Percentiles rank a stretch among this genome's conserved stretches.
Evolutionary conservation across 805 yeast genomes (phyloP).

Genomic region (Pichia nakasei): DNA sequence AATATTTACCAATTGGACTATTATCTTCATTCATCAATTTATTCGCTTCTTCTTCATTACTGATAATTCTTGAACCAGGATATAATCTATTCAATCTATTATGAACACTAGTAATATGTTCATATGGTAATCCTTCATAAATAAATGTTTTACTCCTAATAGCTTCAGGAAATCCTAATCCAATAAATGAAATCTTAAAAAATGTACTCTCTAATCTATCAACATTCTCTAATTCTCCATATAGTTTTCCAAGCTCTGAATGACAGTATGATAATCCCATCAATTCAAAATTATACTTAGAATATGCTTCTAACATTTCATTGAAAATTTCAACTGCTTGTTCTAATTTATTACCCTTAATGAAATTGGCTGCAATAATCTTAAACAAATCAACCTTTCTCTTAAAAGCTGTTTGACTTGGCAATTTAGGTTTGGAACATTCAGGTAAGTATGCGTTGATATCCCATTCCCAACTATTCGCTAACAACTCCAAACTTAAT

Average conservation of each 20-base stretch:
- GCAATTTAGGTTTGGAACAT: constrained; percentile 58
- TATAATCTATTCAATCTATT: constrained; percentile 64
- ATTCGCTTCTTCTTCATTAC: constrained; percentile 46
- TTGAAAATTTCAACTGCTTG: constrained; percentile 73
- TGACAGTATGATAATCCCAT: constrained; percentile 67
- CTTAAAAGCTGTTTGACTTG: constrained; percentile 73
- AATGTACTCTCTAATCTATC: constrained; percentile 71
- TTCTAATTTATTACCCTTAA: constrained; percentile 65
- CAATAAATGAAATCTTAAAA: constrained; percentile 72
- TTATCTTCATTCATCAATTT: constrained; percentile 35
- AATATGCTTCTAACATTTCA: constrained; percentile 69
- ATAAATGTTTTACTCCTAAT: constrained; percentile 70
- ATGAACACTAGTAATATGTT: constrained; percentile 76
- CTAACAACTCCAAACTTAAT: constrained; percentile 65
- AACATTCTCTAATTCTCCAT: constrained; percentile 52
- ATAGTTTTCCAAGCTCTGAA: constrained; percentile 57
- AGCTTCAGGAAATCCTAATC: constrained; percentile 75
- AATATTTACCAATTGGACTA: constrained; percentile 56
- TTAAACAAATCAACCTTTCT: constrained; percentile 67
- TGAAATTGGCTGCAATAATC: constrained; percentile 59
- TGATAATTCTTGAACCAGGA: constrained; percentile 72
- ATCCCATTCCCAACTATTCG: constrained; percentile 70
- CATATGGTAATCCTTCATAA: constrained; percentile 82
- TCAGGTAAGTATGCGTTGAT: constrained; percentile 47
- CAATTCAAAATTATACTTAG: constrained; percentile 63